Evolutionary conservation across 2,329 filamentous ascomycete genomes (phyloP).

Genomic region (Aspergillus sp.): DNA sequence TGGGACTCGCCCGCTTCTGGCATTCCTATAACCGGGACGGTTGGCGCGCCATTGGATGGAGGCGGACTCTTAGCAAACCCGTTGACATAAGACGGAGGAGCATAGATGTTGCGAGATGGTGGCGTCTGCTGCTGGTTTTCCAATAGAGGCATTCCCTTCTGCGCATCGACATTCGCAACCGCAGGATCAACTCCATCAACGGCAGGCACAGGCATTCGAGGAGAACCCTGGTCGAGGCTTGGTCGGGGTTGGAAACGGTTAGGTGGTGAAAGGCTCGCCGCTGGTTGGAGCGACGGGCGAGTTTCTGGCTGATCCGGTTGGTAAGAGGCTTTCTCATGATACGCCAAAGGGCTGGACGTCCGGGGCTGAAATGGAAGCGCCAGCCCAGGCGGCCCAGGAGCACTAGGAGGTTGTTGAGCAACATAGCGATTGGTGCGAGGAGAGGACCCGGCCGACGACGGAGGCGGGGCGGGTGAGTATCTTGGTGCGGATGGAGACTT

Average conservation of each 20-base stretch:
- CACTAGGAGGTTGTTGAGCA: slow-evolving; percentile 26
- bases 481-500: slow-evolving; percentile 33
- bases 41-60: slow-evolving; percentile 10
- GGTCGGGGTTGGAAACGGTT: slow-evolving; percentile 11
- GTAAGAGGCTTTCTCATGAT: slow-evolving; percentile 36
- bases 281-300: slow-evolving; percentile 17
- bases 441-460: slow-evolving; percentile 14
- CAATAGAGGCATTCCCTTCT: slow-evolving; percentile 6
- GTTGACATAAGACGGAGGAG: slow-evolving; percentile 24
- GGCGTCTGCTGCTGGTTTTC: slow-evolving; percentile 14
- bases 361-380: slow-evolving; percentile 52
- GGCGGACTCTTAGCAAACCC: slow-evolving; percentile 25
- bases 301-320: slow-evolving; percentile 17
- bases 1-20: slow-evolving; percentile 20
- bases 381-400: slow-evolving; percentile 18
- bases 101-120: slow-evolving; percentile 25
- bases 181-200: slow-evolving; percentile 2
- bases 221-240: slow-evolving; percentile 13
- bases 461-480: slow-evolving; percentile 41
- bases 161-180: slow-evolving; percentile 1
- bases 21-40: slow-evolving; percentile 3
- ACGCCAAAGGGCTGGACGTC: slow-evolving; percentile 57
- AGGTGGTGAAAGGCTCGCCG: slow-evolving; percentile 16
- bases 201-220: slow-evolving; percentile 5
- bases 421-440: slow-evolving; percentile 32